Evolutionary conservation across 2,329 filamentous ascomycete genomes (phyloP).

Genomic region (Talaromyces sp.): DNA sequence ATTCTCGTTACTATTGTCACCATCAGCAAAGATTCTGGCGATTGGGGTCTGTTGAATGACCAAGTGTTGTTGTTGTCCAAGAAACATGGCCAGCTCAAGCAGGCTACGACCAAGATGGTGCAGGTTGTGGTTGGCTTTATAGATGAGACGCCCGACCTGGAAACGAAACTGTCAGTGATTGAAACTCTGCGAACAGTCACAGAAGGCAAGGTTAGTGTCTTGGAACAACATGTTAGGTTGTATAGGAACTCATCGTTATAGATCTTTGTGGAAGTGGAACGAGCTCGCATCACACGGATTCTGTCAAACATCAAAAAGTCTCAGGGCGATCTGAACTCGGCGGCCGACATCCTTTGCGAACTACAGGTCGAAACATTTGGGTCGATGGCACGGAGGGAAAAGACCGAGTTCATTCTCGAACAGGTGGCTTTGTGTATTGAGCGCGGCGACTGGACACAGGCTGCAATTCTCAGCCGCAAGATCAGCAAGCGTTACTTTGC

Average conservation of each 20-base stretch:
- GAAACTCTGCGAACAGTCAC: slow-evolving; percentile 94
- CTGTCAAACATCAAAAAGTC: slow-evolving; percentile 96
- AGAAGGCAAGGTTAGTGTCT: slow-evolving; percentile 71
- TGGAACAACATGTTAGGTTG: neutral
- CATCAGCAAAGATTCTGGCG: slow-evolving; percentile 84
- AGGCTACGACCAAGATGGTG: slow-evolving; percentile 98
- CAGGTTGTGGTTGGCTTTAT: slow-evolving; percentile 92
- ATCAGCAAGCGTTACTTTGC: slow-evolving; percentile 91
- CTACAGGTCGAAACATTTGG: slow-evolving; percentile 98
- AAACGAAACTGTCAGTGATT: slow-evolving; percentile 88
- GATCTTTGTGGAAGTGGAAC: slow-evolving; percentile 99
- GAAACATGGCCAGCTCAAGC: slow-evolving; percentile 99
- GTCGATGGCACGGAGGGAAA: slow-evolving; percentile 93
- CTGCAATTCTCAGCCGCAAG: slow-evolving; percentile 88
- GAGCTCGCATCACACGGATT: slow-evolving; percentile 89
- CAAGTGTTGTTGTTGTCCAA: slow-evolving; percentile 94
- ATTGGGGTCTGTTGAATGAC: slow-evolving; percentile 95
- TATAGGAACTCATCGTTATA: slow-evolving; percentile 24
- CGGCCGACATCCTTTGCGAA: slow-evolving; percentile 90
- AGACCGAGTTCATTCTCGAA: slow-evolving; percentile 96
- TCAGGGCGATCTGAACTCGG: slow-evolving; percentile 85
- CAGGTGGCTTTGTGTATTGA: slow-evolving; percentile 94
- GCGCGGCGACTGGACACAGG: slow-evolving; percentile 93
- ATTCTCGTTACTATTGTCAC: slow-evolving; percentile 84
- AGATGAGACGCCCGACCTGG: slow-evolving; percentile 74